Evolutionary conservation across 2,329 filamentous ascomycete species (phyloP).

Genomic region (Penicillium freii): DNA sequence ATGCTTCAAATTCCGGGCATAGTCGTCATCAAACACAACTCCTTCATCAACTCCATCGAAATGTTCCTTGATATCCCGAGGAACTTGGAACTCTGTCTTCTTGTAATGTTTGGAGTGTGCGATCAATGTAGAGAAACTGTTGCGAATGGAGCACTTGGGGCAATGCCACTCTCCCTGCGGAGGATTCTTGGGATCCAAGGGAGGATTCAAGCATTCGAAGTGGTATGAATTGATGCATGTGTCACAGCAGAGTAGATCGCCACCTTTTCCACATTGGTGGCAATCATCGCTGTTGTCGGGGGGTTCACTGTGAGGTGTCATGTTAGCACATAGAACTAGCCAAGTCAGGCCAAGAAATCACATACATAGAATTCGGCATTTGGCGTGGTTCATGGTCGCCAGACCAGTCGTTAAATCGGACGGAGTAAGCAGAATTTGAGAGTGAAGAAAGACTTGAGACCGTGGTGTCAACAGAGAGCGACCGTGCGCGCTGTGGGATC

Average conservation of each 20-base stretch:
- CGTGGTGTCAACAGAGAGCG: constrained; percentile 17
- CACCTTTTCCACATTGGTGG: constrained; percentile 77
- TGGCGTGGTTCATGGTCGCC: constrained; percentile 9
- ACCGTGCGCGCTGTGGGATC: constrained; percentile 8
- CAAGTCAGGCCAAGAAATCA: constrained; percentile 3
- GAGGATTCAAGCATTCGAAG: constrained; percentile 81
- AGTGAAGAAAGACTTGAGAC: constrained; percentile 14
- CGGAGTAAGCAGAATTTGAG: constrained; percentile 17
- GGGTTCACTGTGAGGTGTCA: constrained; percentile 19
- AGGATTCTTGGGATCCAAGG: constrained; percentile 61
- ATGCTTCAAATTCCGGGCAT: constrained; percentile 13
- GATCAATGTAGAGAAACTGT: constrained; percentile 64
- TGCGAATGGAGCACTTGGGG: constrained; percentile 56
- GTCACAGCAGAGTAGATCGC: constrained; percentile 89
- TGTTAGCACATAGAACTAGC: constrained; percentile 15
- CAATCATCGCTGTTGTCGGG: constrained; percentile 86
- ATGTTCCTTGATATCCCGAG: constrained; percentile 66
- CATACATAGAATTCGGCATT: constrained; percentile 22
- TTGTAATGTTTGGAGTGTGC: constrained; percentile 66
- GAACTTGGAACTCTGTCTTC: constrained; percentile 70
- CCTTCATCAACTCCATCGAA: constrained; percentile 78
- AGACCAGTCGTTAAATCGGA: constrained; percentile 15
- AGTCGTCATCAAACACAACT: constrained; percentile 66
- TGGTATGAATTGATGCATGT: constrained; percentile 88
- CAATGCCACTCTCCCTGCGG: constrained; percentile 81